Evolutionary conservation across 768 basidiomycete species (phyloP), one percentile per base, ranked within the genome.

Genomic region (Auricularia cornea): DNA sequence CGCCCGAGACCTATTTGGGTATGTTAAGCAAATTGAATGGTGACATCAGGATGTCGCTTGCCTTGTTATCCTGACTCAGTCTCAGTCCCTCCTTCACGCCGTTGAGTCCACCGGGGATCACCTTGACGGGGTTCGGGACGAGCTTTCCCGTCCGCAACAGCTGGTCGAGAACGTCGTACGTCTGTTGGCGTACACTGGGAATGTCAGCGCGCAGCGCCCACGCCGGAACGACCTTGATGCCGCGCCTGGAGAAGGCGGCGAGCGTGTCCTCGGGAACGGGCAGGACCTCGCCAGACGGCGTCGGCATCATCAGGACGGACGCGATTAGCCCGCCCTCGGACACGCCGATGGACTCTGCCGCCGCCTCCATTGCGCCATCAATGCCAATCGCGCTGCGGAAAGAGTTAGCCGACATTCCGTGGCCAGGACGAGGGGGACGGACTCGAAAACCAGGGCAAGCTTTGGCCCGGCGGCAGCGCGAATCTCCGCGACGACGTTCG

Each of bases 391-490:
- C 52, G 33, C 62, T 63, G n/a, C 18, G 16, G 12, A 12, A n/a
- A 38, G 52, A 16, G 18, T 59, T 14, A 63, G 30, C 10, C 20
- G 6, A n/a, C 29, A 59, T 23, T 10, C 32, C 16, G 23, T 31
- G 18, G 26, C 8, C 12, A 38, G 23, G 35, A 18, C 23, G 20
- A 5, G 6, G 10, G 6, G 20, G 23, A 59, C 62, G 1, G 59
- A 64, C 61, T 69, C 69, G 63, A 64, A 68, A 16, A 63, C 69
- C 23, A 60, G 57, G 6, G 66, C 59, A n/a, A 65, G 62, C 8
- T 65, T 65, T 3, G 52, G 26, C n/a, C 64, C 64, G 18, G 62
- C 64, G 3, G 64, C 61, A 31, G 61, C 40, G 8, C 62, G 61
- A 30, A 65, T 65, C 23, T 65, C 40, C 26, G 16, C 31, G 8